Evolutionary conservation across 176 grass and related monocot species (phyloP).

Genomic region (Rhynchospora tenuis): DNA sequence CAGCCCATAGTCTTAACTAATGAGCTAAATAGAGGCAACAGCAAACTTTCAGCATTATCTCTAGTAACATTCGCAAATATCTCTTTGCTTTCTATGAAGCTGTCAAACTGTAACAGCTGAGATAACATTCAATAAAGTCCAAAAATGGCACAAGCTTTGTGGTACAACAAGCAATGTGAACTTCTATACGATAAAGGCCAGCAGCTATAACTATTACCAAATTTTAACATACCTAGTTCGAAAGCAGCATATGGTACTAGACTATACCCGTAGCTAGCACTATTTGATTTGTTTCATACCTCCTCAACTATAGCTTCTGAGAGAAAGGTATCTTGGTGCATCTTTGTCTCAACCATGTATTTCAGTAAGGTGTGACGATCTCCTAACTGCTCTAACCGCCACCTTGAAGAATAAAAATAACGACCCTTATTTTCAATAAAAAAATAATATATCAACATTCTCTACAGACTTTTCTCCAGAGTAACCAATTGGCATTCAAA

Average conservation of each 20-base stretch:
- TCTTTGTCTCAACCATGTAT: constrained; percentile 97
- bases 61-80: background rate
- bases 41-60: background rate
- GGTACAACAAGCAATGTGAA: background rate
- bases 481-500: background rate
- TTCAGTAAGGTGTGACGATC: constrained; percentile 80
- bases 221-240: background rate
- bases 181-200: background rate
- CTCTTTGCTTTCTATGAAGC: background rate
- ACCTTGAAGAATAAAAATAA: constrained; percentile 22
- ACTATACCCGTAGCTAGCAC: background rate
- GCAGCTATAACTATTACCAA: background rate
- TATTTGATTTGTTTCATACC: constrained; percentile 33
- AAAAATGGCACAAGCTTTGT: background rate
- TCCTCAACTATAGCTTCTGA: constrained; percentile 94
- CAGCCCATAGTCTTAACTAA: background rate
- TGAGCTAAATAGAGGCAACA: background rate
- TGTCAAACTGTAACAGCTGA: background rate
- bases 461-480: background rate
- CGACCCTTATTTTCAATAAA: background rate
- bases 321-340: constrained; percentile 90
- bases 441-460: background rate
- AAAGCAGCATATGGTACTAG: background rate
- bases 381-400: constrained; percentile 81
- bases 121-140: background rate